Percentiles rank a stretch among this genome's conserved stretches.
Conservation (phyloP, 208 protist species). For the Naegleria gruberi region DNA sequence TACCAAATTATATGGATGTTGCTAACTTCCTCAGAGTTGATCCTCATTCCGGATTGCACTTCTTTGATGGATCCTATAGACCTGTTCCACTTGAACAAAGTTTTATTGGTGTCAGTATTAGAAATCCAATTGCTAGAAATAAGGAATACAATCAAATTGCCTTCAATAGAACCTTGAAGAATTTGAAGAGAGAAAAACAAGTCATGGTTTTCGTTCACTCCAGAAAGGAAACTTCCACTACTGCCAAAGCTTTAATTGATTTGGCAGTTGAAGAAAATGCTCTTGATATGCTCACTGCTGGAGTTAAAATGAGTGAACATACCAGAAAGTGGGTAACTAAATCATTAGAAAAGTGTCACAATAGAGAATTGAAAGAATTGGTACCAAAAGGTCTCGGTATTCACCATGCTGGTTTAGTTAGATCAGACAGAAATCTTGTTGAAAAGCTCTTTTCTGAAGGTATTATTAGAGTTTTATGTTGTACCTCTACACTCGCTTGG, state of each 20-base stretch:
- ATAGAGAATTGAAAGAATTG: constrained; percentile 70
- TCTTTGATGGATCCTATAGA: constrained; percentile 88
- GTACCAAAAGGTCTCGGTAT: constrained; percentile 78
- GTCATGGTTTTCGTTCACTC: constrained; percentile 98
- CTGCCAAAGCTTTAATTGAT: constrained; percentile 76
- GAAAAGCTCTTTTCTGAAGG: constrained; percentile 88
- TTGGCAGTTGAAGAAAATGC: constrained; percentile 50
- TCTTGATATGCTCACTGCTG: constrained; percentile 23
- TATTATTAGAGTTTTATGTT: constrained; percentile 85
- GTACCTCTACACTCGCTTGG: constrained; percentile 99
- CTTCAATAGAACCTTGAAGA: constrained; percentile 49
- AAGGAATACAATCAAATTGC: constrained; percentile 37
- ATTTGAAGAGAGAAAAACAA: constrained; percentile 84
- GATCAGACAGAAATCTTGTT: constrained; percentile 82
- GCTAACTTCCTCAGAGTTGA: constrained; percentile 89
- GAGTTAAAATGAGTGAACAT: background rate
- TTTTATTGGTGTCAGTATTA: constrained; percentile 82
- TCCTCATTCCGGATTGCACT: constrained; percentile 79
- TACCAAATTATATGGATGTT: constrained; percentile 99
- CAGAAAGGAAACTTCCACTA: constrained; percentile 86
- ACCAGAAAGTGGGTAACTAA: constrained; percentile 30
- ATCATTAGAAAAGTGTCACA: constrained; percentile 58
- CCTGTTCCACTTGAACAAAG: constrained; percentile 90
- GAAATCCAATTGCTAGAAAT: constrained; percentile 34
- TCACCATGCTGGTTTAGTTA: constrained; percentile 92